Percentiles rank a stretch among this genome's conserved stretches.
Conservation (phyloP, 768 basidiomycete genomes). For the Ephemerocybe angulata region DNA sequence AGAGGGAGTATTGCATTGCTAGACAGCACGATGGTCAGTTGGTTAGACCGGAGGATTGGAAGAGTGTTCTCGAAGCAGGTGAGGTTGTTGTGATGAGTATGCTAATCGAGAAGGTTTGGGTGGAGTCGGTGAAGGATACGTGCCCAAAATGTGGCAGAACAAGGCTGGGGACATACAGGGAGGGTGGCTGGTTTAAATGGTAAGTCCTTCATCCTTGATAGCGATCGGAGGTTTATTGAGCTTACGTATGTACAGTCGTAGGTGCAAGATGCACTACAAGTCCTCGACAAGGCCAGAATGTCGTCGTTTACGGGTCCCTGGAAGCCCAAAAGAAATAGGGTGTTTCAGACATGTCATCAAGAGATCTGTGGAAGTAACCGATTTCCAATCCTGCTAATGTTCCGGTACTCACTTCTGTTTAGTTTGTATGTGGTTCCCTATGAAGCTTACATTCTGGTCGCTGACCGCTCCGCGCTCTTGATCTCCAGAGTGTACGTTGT, state of each 20-base stretch:
- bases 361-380: neutral
- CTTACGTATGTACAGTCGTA: neutral
- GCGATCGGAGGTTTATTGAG: neutral
- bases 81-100: neutral
- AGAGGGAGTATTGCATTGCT: neutral
- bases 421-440: neutral
- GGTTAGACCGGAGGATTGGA: neutral
- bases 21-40: neutral
- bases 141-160: neutral
- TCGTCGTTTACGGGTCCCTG: neutral
- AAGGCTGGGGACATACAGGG: neutral
- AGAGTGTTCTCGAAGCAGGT: neutral
- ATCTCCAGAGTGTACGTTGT: neutral
- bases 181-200: neutral
- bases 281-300: neutral
- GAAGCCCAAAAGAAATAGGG: neutral
- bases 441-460: neutral
- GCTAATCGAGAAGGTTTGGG: neutral
- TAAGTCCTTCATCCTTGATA: neutral
- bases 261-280: neutral
- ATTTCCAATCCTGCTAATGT: neutral
- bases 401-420: neutral
- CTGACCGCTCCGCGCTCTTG: neutral
- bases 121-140: neutral
- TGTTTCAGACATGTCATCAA: neutral